A percentile compares a stretch with the other conserved stretches of the same genome.
Conservation (phyloP, 1,284 basidiomycete genomes). For the Trichosporon ovoides region DNA sequence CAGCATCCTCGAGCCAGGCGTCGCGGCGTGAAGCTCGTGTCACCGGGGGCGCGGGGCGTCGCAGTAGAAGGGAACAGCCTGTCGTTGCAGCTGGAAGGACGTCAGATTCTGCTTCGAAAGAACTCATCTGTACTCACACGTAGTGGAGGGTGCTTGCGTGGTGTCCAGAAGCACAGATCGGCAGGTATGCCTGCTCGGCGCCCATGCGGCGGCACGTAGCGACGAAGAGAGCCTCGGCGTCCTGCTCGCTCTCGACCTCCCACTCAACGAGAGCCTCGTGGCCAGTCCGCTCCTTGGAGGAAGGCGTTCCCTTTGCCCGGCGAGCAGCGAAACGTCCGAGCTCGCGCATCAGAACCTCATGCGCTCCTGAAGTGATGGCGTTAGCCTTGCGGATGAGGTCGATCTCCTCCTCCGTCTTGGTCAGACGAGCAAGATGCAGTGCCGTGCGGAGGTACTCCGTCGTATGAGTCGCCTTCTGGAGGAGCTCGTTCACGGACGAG, state of each 20-base stretch:
- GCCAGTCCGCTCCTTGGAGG: conserved; percentile 52
- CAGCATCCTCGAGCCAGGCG: conserved; percentile 43
- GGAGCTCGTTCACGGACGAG: conserved; percentile 56
- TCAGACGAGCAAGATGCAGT: conserved; percentile 69
- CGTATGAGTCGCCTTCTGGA: conserved; percentile 29
- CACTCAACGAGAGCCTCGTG: conserved; percentile 67
- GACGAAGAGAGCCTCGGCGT: conserved; percentile 85
- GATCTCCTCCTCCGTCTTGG: conserved; percentile 70
- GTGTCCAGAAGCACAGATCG: conserved; percentile 77
- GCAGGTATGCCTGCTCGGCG: conserved; percentile 78
- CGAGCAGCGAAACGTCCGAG: conserved; percentile 62
- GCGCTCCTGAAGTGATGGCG: conserved; percentile 75
- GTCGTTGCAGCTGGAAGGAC: conserved; percentile 43
- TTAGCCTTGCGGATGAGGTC: conserved; percentile 69
- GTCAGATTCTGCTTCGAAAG: not conserved
- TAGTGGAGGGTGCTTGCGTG: conserved; percentile 84
- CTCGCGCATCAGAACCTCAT: conserved; percentile 84
- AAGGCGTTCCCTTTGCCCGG: conserved; percentile 47
- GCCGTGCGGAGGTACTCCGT: conserved; percentile 63
- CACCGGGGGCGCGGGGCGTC: conserved; percentile 29
- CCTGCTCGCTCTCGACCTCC: conserved; percentile 81
- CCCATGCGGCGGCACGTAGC: conserved; percentile 77
- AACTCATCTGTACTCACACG: conserved; percentile 58
- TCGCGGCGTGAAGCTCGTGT: conserved; percentile 35
- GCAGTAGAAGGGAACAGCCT: conserved; percentile 43